Conservation (phyloP, 495 filamentous ascomycete genomes). For the Penicillium soppii region DNA sequence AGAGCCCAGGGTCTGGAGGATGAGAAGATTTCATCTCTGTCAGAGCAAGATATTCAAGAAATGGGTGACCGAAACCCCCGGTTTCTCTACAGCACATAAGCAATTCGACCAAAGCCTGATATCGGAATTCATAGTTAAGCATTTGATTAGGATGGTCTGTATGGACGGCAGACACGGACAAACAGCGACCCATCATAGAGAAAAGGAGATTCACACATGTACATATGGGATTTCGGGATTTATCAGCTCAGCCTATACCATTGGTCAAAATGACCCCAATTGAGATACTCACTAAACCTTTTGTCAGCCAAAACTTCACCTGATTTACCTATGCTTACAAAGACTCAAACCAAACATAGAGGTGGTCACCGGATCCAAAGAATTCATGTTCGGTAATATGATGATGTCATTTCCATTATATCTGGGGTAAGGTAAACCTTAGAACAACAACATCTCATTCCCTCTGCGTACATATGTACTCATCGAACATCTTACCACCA, state of each 20-base stretch:
- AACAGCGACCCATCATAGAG: background rate
- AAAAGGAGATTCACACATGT: no score
- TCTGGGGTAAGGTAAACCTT: background rate
- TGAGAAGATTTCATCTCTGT: conserved; percentile 51
- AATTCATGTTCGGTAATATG: no score
- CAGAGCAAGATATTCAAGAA: conserved; percentile 65
- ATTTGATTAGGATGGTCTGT: background rate
- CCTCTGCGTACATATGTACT: background rate
- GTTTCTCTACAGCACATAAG: conserved; percentile 56
- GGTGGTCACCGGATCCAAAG: no score
- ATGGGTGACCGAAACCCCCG: conserved; percentile 68
- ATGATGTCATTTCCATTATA: conserved; percentile 1
- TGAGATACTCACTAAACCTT: no score
- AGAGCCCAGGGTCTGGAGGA: conserved; percentile 55
- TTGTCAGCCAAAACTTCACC: no score
- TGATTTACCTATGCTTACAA: no score
- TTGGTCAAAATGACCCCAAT: no score
- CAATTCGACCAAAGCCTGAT: no score
- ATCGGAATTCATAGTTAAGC: background rate
- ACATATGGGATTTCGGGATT: no score
- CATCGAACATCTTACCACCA: background rate
- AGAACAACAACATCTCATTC: background rate
- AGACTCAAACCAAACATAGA: no score
- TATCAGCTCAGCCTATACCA: no score
- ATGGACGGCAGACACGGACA: background rate